Conservation (phyloP, 2,329 filamentous ascomycete species). For the Colletotrichum sp. region DNA sequence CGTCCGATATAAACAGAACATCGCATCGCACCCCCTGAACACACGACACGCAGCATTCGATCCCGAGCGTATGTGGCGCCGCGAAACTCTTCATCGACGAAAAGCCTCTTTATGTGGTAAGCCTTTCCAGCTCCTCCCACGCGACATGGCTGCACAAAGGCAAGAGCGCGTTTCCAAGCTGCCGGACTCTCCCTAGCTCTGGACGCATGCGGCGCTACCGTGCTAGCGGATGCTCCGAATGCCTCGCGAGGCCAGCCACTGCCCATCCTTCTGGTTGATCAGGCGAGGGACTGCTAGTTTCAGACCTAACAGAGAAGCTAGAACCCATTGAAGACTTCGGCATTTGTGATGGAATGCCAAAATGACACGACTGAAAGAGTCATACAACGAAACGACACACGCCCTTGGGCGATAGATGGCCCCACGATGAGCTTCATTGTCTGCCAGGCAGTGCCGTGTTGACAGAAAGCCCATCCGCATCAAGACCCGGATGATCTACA, state of each 20-base stretch:
- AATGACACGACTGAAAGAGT: background rate
- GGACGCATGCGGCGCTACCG: background rate
- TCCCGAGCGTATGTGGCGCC: background rate
- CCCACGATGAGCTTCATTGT: background rate
- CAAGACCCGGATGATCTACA: background rate
- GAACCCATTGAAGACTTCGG: background rate
- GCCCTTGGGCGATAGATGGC: background rate
- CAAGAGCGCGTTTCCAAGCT: background rate
- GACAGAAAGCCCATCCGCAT: background rate
- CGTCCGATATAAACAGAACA: background rate
- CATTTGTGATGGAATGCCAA: background rate
- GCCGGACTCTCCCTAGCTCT: background rate
- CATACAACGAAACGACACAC: background rate
- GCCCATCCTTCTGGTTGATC: background rate
- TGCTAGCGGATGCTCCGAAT: background rate
- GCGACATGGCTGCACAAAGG: background rate
- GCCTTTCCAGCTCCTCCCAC: background rate
- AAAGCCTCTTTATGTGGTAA: background rate
- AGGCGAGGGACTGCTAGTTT: background rate
- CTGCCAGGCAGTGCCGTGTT: background rate
- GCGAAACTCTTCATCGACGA: background rate
- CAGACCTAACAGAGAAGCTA: background rate
- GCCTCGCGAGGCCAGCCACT: background rate
- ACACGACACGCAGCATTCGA: background rate
- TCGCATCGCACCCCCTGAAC: background rate